phyloP scores from a whole-genome alignment of 306 rosid genomes.

The Sesbania bispinosa region DNA sequence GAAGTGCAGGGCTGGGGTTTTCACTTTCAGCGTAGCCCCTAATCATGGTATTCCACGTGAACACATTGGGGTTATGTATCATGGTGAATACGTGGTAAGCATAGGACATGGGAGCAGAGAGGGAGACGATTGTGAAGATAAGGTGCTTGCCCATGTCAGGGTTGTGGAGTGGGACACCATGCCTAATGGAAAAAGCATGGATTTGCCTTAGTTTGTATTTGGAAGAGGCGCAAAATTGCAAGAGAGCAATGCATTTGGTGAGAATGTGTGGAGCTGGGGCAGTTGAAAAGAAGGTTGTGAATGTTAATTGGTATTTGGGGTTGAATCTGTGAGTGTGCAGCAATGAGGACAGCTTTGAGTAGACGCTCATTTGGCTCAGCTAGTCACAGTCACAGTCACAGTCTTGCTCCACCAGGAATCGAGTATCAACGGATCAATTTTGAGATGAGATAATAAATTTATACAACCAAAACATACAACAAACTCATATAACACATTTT shows the following conservation, averaged over 20 bases:
- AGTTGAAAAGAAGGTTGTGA: slow-evolving; percentile 14
- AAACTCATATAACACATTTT: too few relatives aligned
- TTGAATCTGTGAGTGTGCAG: not conserved
- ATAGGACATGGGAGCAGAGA: slow-evolving; percentile 53
- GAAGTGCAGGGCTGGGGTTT: slow-evolving; percentile 30
- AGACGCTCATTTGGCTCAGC: slow-evolving; percentile 14
- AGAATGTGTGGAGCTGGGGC: slow-evolving; percentile 25
- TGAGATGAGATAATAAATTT: too few relatives aligned
- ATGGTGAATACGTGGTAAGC: slow-evolving; percentile 32
- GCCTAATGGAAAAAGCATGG: slow-evolving; percentile 54
- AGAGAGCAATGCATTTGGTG: slow-evolving; percentile 41
- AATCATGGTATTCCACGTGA: slow-evolving; percentile 59
- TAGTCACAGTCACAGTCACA: too few relatives aligned
- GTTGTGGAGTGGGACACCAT: slow-evolving; percentile 38
- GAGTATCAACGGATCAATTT: too few relatives aligned
- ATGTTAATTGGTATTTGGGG: not conserved
- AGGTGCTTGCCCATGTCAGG: slow-evolving; percentile 53
- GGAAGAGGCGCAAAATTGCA: slow-evolving; percentile 51
- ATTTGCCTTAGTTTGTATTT: slow-evolving; percentile 43
- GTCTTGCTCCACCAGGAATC: too few relatives aligned
- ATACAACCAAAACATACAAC: too few relatives aligned
- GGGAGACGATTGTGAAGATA: slow-evolving; percentile 43
- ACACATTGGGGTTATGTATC: slow-evolving; percentile 36
- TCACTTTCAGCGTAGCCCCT: slow-evolving; percentile 47
- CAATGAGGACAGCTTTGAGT: slow-evolving; percentile 7